These are phyloP conservation scores for Ceratobasidium theobromae DNA, from an alignment of 1,284 basidiomycete genomes.

Conservation along the genomic window DNA sequence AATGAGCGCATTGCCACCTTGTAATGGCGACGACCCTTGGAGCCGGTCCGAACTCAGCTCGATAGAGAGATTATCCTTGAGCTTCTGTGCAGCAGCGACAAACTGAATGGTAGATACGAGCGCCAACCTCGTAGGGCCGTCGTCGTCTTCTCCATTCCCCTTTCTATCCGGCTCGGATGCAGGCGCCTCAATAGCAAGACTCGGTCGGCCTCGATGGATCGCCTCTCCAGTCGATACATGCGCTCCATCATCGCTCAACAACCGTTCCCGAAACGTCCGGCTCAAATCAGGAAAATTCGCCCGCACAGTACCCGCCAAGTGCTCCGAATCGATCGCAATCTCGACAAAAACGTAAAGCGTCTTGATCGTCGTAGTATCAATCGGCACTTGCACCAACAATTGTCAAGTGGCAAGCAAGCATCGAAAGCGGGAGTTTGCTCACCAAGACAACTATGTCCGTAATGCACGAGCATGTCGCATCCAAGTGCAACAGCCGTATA, in stretches of 20 bases:
- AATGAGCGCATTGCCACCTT: no score
- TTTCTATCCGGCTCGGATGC: slow-evolving; percentile 38
- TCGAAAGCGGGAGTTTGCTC: slow-evolving; percentile 37
- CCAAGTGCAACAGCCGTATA: slow-evolving; percentile 95
- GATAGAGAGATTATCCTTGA: slow-evolving; percentile 73
- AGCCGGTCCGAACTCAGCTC: slow-evolving; percentile 43
- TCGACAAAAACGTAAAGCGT: slow-evolving; percentile 99
- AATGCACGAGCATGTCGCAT: slow-evolving; percentile 98
- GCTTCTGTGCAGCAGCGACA: slow-evolving; percentile 80
- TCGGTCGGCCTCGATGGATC: slow-evolving; percentile 28
- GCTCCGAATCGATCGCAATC: slow-evolving; percentile 86
- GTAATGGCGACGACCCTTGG: no score
- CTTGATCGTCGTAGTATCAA: slow-evolving; percentile 91
- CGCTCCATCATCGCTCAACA: slow-evolving; percentile 57
- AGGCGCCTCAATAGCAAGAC: slow-evolving; percentile 30
- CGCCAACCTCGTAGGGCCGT: slow-evolving; percentile 67
- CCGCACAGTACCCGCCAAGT: slow-evolving; percentile 81
- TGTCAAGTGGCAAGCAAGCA: not conserved
- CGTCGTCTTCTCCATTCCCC: not conserved
- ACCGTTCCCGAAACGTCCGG: slow-evolving; percentile 58
- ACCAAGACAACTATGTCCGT: slow-evolving; percentile 98
- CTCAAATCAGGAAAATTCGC: slow-evolving; percentile 85
- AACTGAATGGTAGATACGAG: slow-evolving; percentile 96
- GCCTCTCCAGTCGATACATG: slow-evolving; percentile 56
- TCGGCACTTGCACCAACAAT: slow-evolving; percentile 70